A percentile compares a stretch with the other conserved stretches of the same genome.
Evolutionary conservation across 805 yeast genomes (phyloP).

Genomic region (Barnettozyma wickerhamii): DNA sequence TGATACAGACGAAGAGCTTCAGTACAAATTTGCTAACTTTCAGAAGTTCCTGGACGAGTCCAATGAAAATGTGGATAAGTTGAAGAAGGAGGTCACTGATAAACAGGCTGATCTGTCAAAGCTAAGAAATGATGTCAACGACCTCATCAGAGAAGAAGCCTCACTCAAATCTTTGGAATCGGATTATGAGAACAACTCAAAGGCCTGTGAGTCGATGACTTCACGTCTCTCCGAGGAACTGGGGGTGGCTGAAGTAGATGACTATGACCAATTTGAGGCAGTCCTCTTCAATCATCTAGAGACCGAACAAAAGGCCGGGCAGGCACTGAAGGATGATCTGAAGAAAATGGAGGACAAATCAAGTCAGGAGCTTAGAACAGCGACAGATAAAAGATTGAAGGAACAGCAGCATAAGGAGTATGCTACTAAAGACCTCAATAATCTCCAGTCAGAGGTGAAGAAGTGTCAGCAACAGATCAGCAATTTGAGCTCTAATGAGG

Average conservation of each 20-base stretch:
- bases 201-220: constrained; percentile 11
- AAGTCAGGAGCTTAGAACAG: background rate
- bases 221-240: constrained; percentile 11
- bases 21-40: constrained; percentile 38
- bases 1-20: constrained; percentile 39
- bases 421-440: constrained; percentile 35
- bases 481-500: constrained; percentile 37
- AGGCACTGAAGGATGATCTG: constrained; percentile 11
- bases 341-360: constrained; percentile 7
- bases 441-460: constrained; percentile 32
- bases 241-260: background rate
- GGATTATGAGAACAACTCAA: constrained; percentile 27
- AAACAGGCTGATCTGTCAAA: constrained; percentile 24
- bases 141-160: constrained; percentile 49
- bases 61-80: constrained; percentile 23
- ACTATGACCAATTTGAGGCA: constrained; percentile 1
- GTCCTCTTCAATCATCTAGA: constrained; percentile 1
- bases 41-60: constrained; percentile 28
- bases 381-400: constrained; percentile 33
- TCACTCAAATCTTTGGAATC: constrained; percentile 42
- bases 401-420: constrained; percentile 42
- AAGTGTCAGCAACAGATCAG: constrained; percentile 36
- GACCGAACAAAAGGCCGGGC: constrained; percentile 10
- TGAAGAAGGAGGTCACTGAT: constrained; percentile 22
- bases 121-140: constrained; percentile 31